phyloP scores from a whole-genome alignment of 2,329 filamentous ascomycete genomes.

The Fusarium redolens region DNA sequence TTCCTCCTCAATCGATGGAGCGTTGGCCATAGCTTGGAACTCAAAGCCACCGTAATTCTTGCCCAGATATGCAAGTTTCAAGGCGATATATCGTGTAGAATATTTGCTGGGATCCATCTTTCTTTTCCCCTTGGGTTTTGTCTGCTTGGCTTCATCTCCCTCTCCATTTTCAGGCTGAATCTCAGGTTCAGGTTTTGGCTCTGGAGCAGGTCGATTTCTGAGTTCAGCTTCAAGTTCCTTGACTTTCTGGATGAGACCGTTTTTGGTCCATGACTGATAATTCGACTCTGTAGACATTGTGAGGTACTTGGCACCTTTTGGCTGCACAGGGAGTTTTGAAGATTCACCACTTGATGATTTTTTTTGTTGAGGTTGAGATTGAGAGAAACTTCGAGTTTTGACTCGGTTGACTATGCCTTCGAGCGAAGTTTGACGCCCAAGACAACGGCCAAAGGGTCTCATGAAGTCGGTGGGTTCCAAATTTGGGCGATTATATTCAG shows the following conservation, averaged over 20 bases:
- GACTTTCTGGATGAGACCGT: slow-evolving; percentile 75
- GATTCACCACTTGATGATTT: slow-evolving; percentile 41
- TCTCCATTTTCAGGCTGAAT: slow-evolving; percentile 4
- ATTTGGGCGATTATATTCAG: slow-evolving; percentile 41
- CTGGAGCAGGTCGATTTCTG: slow-evolving; percentile 55
- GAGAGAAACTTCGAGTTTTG: slow-evolving; percentile 13
- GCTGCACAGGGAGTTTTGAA: slow-evolving; percentile 16
- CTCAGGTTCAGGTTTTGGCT: slow-evolving; percentile 3
- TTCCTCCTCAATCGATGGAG: slow-evolving; percentile 91
- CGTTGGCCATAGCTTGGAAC: slow-evolving; percentile 77
- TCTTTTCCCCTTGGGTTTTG: slow-evolving; percentile 58
- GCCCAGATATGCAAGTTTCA: slow-evolving; percentile 95
- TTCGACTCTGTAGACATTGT: slow-evolving; percentile 51
- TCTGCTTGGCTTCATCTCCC: slow-evolving; percentile 26
- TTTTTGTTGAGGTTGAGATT: neutral
- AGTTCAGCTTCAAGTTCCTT: slow-evolving; percentile 75
- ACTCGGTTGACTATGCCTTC: slow-evolving; percentile 29
- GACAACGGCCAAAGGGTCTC: slow-evolving; percentile 40
- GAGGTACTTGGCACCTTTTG: slow-evolving; percentile 33
- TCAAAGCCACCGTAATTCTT: slow-evolving; percentile 94
- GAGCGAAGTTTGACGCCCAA: slow-evolving; percentile 44
- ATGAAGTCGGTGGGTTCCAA: slow-evolving; percentile 46
- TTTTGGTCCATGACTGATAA: slow-evolving; percentile 76
- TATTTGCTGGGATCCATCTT: slow-evolving; percentile 84
- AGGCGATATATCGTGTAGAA: slow-evolving; percentile 83